A percentile compares a stretch with the other conserved stretches of the same genome.
These are phyloP conservation scores for Diatrype stigma DNA, from an alignment of 2,329 filamentous ascomycete species.

Conservation along the genomic window DNA sequence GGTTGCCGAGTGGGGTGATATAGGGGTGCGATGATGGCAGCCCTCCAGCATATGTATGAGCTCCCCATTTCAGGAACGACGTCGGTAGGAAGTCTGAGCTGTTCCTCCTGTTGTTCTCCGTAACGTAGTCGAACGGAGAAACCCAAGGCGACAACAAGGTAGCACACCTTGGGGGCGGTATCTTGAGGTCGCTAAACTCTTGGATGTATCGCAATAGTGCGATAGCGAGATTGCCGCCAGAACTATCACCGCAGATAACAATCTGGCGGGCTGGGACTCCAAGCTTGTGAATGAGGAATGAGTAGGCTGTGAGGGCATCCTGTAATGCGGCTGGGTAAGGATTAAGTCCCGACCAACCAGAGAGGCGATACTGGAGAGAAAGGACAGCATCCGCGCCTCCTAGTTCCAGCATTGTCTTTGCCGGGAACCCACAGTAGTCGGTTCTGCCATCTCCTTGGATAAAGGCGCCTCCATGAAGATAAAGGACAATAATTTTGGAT, in stretches of 20 bases:
- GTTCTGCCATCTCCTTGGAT: too few relatives aligned
- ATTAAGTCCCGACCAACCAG: constrained; percentile 13
- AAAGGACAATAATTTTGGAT: too few relatives aligned
- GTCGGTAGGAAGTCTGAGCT: constrained; percentile 36
- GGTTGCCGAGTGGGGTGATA: not conserved
- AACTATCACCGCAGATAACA: constrained; percentile 30
- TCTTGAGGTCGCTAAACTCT: constrained; percentile 29
- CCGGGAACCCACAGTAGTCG: too few relatives aligned
- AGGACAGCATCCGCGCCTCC: too few relatives aligned
- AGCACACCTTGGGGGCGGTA: constrained; percentile 28
- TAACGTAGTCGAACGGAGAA: constrained; percentile 10
- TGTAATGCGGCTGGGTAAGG: constrained; percentile 30
- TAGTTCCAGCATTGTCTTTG: too few relatives aligned
- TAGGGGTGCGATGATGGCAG: constrained; percentile 7
- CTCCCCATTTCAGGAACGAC: constrained; percentile 39
- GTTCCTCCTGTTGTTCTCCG: constrained; percentile 14
- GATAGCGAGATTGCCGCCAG: constrained; percentile 27
- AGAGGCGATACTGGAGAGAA: constrained; percentile 30
- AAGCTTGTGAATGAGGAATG: constrained; percentile 18
- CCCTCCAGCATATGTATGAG: constrained; percentile 26
- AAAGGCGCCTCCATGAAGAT: too few relatives aligned
- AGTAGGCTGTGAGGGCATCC: constrained; percentile 28
- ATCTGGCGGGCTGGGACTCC: constrained; percentile 22
- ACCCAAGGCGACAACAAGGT: constrained; percentile 28
- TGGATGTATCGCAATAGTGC: constrained; percentile 26